Evolutionary conservation across 306 rosid genomes (phyloP), one percentile per base, ranked within the genome.

Genomic region (Elaeagnus macrophylla): DNA sequence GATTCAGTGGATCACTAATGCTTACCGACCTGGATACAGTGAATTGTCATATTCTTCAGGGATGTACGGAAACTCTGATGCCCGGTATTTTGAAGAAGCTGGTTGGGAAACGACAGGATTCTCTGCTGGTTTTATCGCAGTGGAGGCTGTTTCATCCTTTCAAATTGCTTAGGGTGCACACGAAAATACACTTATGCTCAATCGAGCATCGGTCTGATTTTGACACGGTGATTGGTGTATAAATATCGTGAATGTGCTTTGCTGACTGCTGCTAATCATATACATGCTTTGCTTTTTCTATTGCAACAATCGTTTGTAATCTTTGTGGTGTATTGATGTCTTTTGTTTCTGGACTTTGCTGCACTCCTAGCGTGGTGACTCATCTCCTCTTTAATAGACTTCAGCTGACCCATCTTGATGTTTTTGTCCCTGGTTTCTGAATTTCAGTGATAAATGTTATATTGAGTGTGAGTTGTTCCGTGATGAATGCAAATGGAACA

Each of bases 121-220:
- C 48, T 76, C 97, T 19, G 89, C 85, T 39, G 99, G 75, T 55
- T 84, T 80, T 43, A 69, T 82, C 46, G 99, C 96, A 7, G 89
- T 96, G 10, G 95, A 91, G 72, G 93, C 95, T 47, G 95, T 88
- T 69, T 77, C 95, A 14, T 79, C 99, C 11, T 95, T 93, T 50
- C 94, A 74, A 50, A 93, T 93, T 59, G 88, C 94, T 10, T 85
- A 75, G 60, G 87, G 82, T 53, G 70, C 72, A 7, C 70, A 72
- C 53, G 89, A 84, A 62, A 88, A 83, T 52, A 67, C 84, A 36
- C 59, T 80, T 35, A 56, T 82, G 64, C 80, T 83, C 57, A 67
- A 76, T 47, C 69, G 81, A 64, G 61, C 59, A 39, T 63, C 25
- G 65, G 51, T 56, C 54, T 45, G 16, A 15, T 50, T 20, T 67